phyloP scores from a whole-genome alignment of 805 yeast species.

The Ogataea saltuana region DNA sequence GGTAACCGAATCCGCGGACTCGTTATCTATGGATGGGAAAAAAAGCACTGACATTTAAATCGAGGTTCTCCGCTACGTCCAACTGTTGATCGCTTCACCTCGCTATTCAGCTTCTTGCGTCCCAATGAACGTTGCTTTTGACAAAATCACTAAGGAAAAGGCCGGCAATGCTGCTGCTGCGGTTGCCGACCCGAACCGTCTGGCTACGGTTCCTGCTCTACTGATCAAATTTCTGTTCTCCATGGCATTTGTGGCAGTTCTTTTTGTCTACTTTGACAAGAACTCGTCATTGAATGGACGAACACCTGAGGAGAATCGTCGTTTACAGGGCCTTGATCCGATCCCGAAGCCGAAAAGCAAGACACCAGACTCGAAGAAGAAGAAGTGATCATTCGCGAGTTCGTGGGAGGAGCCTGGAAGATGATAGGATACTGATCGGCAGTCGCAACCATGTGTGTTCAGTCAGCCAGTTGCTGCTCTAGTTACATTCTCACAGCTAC shows the following conservation, averaged over 20 bases:
- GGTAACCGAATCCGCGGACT: not conserved
- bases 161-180: not conserved
- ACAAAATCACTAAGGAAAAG: no score
- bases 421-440: no score
- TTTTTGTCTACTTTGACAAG: constrained; percentile 29
- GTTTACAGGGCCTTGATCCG: not conserved
- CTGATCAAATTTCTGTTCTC: constrained; percentile 29
- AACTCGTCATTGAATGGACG: constrained; percentile 22
- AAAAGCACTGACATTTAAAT: not conserved
- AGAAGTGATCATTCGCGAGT: not conserved
- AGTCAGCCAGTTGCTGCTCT: no score
- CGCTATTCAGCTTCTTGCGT: no score
- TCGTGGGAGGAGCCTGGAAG: no score
- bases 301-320: constrained; percentile 25
- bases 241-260: constrained; percentile 19
- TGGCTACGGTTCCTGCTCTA: constrained; percentile 23
- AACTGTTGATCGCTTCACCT: not conserved
- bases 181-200: constrained; percentile 8
- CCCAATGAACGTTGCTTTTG: no score
- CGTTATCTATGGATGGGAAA: constrained; percentile 1
- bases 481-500: no score
- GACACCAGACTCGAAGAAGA: not conserved
- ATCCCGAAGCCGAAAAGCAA: no score
- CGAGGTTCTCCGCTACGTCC: not conserved
- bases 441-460: no score